Base-by-base conservation (phyloP, 1,139 yeast species). In the Ashbya aceris region DNA sequence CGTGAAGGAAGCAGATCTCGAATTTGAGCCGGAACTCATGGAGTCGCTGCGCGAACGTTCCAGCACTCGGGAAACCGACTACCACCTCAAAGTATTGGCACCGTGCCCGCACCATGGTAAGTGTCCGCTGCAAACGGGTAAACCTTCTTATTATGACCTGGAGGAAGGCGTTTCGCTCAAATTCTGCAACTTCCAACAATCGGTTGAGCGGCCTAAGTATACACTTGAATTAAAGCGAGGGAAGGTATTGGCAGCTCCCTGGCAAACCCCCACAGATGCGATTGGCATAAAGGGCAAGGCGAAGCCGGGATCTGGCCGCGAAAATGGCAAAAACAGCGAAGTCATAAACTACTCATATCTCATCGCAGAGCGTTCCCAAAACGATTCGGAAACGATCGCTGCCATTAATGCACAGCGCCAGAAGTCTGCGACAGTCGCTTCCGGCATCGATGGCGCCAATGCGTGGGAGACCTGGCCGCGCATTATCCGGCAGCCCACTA, bases 91-190 rank as follows among this genome's bases (percentile, higher is more conserved):
- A 41, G 71, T 89, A 8, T 56, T 91, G 27, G 96, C 96, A 0
- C 98, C 98, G 3, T 91, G 97, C 58, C 66, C 94, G 0, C 97
- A 91, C 60, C 96, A 87, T 54, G 76, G 80, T 27, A 74, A 70
- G 51, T 89, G 97, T 56, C 97, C 98, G 0, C 66, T 91, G 42
- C 96, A 87, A 59, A 71, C 78, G 28, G 79, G 81, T 10, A 83
- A 81, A 46, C 86, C 89, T 6, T 77, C 77, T 35, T 78, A 71
- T 50, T 82, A 81, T 54, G 70, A 71, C 40, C 72, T 73, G 35
- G 76, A 79, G n/a, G 70, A 74, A 40, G 86, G 77, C 44, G 79
- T 71, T 49, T 68, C 77, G 44, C 65, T 83, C 40, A 71, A 70
- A 40, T 86, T 89, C 70, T 87, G 97, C 57, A 77, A 83, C 40